Evolutionary conservation across 345 rosid genomes (phyloP).

Genomic region (Angophora floribunda): DNA sequence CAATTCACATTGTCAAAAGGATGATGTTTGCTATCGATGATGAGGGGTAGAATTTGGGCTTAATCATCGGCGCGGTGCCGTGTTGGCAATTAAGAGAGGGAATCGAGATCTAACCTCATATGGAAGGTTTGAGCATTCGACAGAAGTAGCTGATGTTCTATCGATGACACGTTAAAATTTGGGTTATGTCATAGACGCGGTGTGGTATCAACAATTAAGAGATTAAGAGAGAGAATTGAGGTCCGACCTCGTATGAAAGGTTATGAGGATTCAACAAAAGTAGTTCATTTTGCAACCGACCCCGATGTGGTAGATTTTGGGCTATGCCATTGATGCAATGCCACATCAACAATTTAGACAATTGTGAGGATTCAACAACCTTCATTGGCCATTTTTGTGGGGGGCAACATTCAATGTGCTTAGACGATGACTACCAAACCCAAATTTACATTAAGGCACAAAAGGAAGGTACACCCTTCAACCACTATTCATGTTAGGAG

Average conservation of each 20-base stretch:
- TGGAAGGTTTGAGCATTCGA: not conserved
- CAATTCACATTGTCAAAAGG: accelerated
- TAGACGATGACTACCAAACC: not conserved
- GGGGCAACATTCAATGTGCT: not conserved
- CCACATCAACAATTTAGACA: not conserved
- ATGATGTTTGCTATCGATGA: not conserved
- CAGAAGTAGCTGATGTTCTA: not conserved
- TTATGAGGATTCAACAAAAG: not conserved
- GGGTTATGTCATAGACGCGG: not conserved
- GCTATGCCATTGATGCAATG: not conserved
- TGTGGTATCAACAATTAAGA: not conserved
- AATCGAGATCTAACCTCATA: not conserved
- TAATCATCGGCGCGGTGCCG: accelerated
- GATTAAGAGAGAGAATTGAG: not conserved
- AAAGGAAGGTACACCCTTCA: not conserved
- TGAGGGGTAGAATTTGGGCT: accelerated
- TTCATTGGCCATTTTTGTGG: not conserved
- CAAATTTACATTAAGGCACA: not conserved
- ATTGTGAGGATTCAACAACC: not conserved
- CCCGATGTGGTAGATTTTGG: not conserved
- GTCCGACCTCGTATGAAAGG: not conserved
- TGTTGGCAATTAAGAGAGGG: not conserved
- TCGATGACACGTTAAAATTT: accelerated
- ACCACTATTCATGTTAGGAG: not conserved
- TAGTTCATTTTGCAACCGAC: not conserved